Conservation (phyloP, 192 early-diverging fungal genomes). For the Cladochytrium replicatum region DNA sequence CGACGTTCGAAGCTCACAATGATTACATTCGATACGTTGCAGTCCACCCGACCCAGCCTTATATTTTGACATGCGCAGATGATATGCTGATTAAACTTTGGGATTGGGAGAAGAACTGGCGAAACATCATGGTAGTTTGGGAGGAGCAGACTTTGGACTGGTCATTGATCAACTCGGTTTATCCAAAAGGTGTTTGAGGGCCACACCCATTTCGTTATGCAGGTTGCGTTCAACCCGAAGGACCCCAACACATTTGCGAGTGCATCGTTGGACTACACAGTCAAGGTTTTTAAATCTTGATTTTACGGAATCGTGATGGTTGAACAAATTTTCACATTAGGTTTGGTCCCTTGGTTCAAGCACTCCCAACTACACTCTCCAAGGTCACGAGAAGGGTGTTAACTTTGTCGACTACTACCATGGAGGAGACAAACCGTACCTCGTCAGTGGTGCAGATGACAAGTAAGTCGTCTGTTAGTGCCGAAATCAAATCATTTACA, state of each 20-base stretch:
- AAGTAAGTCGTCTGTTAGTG: conserved; percentile 49
- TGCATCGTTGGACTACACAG: conserved; percentile 88
- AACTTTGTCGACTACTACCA: conserved; percentile 98
- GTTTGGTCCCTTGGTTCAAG: conserved; percentile 91
- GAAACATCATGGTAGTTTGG: conserved; percentile 82
- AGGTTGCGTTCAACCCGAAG: conserved; percentile 96
- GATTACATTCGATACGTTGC: conserved; percentile 96
- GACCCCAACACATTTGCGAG: conserved; percentile 98
- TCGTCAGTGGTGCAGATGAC: conserved; percentile 93
- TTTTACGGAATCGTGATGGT: too few species aligned
- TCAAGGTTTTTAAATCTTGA: conserved; percentile 53
- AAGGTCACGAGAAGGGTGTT: conserved; percentile 95
- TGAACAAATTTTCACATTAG: conserved; percentile 14
- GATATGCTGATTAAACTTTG: conserved; percentile 97
- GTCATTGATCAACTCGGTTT: too few species aligned
- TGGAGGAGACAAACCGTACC: conserved; percentile 94
- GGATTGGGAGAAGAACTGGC: conserved; percentile 99
- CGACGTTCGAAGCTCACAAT: conserved; percentile 90
- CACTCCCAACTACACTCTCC: conserved; percentile 90
- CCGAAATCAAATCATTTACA: neutral
- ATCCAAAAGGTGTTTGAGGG: conserved; percentile 92
- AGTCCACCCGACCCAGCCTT: conserved; percentile 93
- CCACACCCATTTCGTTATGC: conserved; percentile 96
- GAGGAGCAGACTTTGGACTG: too few species aligned
- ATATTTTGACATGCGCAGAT: conserved; percentile 87